Conservation (phyloP, 257 asterid genomes). For the Nicotiana benthamiana region DNA sequence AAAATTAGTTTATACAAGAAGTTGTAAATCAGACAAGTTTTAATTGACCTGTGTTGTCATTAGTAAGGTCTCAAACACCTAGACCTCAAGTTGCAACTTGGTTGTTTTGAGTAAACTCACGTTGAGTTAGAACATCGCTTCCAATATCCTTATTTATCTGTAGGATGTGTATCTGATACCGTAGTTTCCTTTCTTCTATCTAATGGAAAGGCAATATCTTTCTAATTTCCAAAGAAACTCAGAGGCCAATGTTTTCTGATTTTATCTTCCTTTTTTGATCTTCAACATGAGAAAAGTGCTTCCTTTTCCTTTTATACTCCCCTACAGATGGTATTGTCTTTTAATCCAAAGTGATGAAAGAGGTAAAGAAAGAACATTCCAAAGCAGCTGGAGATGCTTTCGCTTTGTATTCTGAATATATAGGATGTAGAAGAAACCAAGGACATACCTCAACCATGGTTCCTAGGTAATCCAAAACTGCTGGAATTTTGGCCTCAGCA, state of each 20-base stretch:
- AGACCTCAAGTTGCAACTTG: background rate
- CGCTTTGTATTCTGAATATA: background rate
- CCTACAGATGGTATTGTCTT: background rate
- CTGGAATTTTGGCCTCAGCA: constrained; percentile 83
- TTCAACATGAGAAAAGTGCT: background rate
- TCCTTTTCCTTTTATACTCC: background rate
- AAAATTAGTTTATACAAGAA: background rate
- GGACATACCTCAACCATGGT: constrained; percentile 69
- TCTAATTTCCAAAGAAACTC: background rate
- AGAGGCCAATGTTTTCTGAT: background rate
- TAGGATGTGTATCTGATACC: background rate
- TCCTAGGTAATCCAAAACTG: constrained; percentile 87
- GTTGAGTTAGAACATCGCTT: background rate
- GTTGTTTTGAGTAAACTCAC: background rate
- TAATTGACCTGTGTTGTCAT: background rate
- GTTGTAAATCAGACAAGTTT: background rate
- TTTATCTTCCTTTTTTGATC: background rate
- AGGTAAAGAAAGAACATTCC: background rate
- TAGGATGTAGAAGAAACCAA: constrained; percentile 6
- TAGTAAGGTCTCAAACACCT: background rate
- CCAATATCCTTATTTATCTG: background rate
- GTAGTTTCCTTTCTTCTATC: background rate
- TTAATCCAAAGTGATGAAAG: background rate
- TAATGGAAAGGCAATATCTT: background rate
- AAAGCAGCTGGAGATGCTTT: background rate